phyloP scores from a whole-genome alignment of 257 asterid species.

The Ballota nigra region DNA sequence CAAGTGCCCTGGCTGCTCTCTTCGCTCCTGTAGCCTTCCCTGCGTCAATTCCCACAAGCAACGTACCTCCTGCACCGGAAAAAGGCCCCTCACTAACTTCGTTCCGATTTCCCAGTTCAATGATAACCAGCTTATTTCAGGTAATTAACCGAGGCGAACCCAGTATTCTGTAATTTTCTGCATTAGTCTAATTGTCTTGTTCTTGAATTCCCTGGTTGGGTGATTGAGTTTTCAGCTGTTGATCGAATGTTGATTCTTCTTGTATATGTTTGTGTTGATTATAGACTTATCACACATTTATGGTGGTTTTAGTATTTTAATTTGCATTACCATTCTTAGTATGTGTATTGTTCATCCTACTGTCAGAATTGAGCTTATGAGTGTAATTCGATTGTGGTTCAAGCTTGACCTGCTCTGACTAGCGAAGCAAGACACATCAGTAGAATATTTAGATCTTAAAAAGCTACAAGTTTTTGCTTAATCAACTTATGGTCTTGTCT shows the following conservation, averaged over 20 bases:
- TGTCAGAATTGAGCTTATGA: background rate
- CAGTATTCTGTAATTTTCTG: background rate
- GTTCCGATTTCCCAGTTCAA: slow-evolving; percentile 70
- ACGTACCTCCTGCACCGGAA: slow-evolving; percentile 76
- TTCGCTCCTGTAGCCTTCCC: slow-evolving; percentile 84
- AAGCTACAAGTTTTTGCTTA: background rate
- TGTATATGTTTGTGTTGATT: background rate
- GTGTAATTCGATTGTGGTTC: background rate
- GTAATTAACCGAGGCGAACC: slow-evolving; percentile 17
- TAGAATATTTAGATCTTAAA: background rate
- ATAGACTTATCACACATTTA: background rate
- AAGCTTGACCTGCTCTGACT: background rate
- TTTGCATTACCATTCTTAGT: background rate
- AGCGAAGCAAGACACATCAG: background rate
- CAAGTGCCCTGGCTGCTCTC: slow-evolving; percentile 88
- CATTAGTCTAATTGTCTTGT: background rate
- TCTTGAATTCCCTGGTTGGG: background rate
- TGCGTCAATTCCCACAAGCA: slow-evolving; percentile 90
- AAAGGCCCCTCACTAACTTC: slow-evolving; percentile 44
- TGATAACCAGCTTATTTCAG: slow-evolving; percentile 73
- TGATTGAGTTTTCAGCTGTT: background rate
- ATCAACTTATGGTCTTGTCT: background rate
- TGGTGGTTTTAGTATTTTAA: background rate
- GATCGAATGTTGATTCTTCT: background rate
- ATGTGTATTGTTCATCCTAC: background rate